Base-by-base conservation (phyloP, 441 rosid genomes). In the Aleurites moluccanus region DNA sequence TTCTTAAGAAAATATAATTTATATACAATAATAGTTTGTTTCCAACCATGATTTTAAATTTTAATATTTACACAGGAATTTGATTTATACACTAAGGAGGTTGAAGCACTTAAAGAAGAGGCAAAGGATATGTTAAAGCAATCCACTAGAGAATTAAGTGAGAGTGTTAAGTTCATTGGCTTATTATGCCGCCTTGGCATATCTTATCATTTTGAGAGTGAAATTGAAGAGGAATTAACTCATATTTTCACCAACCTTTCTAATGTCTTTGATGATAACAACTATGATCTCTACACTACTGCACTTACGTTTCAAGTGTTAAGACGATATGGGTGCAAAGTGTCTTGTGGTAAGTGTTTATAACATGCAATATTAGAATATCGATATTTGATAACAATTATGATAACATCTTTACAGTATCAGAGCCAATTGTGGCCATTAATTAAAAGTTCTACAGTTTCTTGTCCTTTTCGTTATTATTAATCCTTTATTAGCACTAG, bases 181-280 rank as follows among this genome's bases (percentile, higher is more conserved):
- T 49, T 68, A 20, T 10, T 78, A 10, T 78, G 77, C 35, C 69
- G 69, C 4, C 73, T 78, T 3, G 80, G 77, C 0, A 55, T 73
- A 2, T 78, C 80, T 0, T 78, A 76, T 53, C 71, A 70, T 42
- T 70, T 70, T 14, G 65, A 63, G 28, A 38, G 15, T 47, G 30
- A 38, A 13, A 64, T 73, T 35, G 76, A 64, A 9, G 61, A 62
- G 6, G 70, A 64, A 27, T 8, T 70, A 18, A 18, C 23, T 60
- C 30, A 35, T 2, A 69, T 69, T 40, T 63, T 70, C 27, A 10
- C 27, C 18, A 2, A 7, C 5, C n/a, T 50, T 6, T 33, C 70
- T 13, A 14, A 53, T 13, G 28, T 76, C 18, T 20, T 62, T 2
- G 40, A 60, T 11, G 28, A 20, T 13, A 38, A 75, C 3, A 44